Conservation (phyloP, 495 filamentous ascomycete species). For the Copromyces sp. region DNA sequence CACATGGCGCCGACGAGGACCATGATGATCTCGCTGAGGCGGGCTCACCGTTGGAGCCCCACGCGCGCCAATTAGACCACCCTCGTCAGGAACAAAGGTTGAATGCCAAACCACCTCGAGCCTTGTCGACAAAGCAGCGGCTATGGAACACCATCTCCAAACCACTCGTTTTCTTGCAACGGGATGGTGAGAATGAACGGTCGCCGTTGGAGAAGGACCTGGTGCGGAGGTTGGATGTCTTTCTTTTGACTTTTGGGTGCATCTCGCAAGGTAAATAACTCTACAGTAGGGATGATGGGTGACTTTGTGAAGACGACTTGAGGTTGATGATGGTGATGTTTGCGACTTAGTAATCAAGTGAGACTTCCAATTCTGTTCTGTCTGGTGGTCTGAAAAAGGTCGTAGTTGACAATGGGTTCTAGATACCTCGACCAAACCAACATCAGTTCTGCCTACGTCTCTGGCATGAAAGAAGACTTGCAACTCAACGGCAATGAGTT, state of each 20-base stretch:
- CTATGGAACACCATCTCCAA: not conserved
- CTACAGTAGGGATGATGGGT: not conserved
- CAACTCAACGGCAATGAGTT: conserved; percentile 29
- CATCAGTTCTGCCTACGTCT: conserved; percentile 34
- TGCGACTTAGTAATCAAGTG: conserved; percentile 23
- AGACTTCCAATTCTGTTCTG: not conserved
- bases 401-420: not conserved
- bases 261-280: conserved; percentile 23
- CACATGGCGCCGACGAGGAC: not conserved
- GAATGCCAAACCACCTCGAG: not conserved
- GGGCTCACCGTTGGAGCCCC: not conserved
- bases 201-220: conserved; percentile 25
- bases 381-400: not conserved
- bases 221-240: conserved; percentile 29
- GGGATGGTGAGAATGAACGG: not conserved
- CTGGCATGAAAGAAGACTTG: conserved; percentile 36
- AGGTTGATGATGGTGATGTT: not conserved
- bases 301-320: not conserved
- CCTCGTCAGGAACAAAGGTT: not conserved
- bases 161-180: not conserved
- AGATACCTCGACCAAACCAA: conserved; percentile 30
- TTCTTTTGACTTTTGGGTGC: conserved; percentile 34
- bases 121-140: not conserved
- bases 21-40: not conserved
- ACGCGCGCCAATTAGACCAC: not conserved